phyloP scores from a whole-genome alignment of 257 asterid species.

The Cinchona pubescens region DNA sequence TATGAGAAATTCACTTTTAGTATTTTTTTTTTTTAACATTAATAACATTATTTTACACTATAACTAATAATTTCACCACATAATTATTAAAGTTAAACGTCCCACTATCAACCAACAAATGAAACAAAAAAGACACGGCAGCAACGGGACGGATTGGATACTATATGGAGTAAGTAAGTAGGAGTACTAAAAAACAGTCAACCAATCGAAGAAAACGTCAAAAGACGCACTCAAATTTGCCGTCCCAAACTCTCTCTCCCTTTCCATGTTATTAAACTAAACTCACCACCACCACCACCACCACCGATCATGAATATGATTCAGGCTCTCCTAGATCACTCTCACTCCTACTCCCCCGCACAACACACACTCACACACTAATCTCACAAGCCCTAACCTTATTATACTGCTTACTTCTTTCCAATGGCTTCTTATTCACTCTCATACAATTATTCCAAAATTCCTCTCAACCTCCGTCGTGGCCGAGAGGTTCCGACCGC shows the following conservation, averaged over 20 bases:
- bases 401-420: not conserved
- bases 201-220: not conserved
- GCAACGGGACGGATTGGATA: not conserved
- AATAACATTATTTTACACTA: no score
- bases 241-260: no score
- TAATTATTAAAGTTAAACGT: no score
- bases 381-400: not conserved
- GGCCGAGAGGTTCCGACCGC: not conserved
- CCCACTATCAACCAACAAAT: not conserved
- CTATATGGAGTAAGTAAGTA: no score
- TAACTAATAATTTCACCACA: no score
- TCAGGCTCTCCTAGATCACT: no score
- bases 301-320: no score
- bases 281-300: no score
- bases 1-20: no score
- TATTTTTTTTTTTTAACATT: no score
- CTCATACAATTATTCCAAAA: constrained; percentile 16
- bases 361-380: not conserved
- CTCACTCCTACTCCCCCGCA: constrained; percentile 5
- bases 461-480: constrained; percentile 19
- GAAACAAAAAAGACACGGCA: constrained; percentile 6
- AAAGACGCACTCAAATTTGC: constrained; percentile 11
- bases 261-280: no score
- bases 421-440: constrained; percentile 42
- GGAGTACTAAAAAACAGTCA: not conserved